Conservation (phyloP, 2,329 filamentous ascomycete species). For the Dothiorella sarmentorum region DNA sequence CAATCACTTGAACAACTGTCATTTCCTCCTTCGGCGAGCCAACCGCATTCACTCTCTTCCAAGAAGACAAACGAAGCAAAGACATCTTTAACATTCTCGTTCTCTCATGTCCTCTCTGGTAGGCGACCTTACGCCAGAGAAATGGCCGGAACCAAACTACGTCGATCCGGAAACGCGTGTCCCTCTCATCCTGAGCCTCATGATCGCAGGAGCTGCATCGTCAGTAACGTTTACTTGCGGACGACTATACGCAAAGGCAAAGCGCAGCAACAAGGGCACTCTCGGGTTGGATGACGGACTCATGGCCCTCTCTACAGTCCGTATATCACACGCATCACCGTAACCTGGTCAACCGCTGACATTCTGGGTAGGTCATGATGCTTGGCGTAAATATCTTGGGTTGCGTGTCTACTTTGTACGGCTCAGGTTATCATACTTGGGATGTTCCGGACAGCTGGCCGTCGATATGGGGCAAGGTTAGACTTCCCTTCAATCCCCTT, state of each 20-base stretch:
- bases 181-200: constrained; percentile 26
- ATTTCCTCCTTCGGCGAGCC: background rate
- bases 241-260: constrained; percentile 26
- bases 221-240: constrained; percentile 16
- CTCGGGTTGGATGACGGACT: constrained; percentile 29
- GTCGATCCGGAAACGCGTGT: constrained; percentile 27
- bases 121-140: background rate
- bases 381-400: constrained; percentile 29
- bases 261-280: constrained; percentile 23
- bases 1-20: constrained; percentile 12
- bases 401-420: constrained; percentile 27
- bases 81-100: background rate
- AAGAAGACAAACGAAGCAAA: background rate
- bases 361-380: constrained; percentile 3
- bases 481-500: background rate
- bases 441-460: constrained; percentile 6
- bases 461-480: constrained; percentile 14
- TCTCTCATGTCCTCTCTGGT: constrained; percentile 12
- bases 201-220: constrained; percentile 24
- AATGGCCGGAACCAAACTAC: constrained; percentile 31
- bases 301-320: constrained; percentile 28
- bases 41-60: background rate
- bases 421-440: constrained; percentile 32
- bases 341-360: background rate
- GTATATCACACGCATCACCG: background rate